phyloP scores from a whole-genome alignment of 2,329 filamentous ascomycete genomes.

The Dothistroma pini region DNA sequence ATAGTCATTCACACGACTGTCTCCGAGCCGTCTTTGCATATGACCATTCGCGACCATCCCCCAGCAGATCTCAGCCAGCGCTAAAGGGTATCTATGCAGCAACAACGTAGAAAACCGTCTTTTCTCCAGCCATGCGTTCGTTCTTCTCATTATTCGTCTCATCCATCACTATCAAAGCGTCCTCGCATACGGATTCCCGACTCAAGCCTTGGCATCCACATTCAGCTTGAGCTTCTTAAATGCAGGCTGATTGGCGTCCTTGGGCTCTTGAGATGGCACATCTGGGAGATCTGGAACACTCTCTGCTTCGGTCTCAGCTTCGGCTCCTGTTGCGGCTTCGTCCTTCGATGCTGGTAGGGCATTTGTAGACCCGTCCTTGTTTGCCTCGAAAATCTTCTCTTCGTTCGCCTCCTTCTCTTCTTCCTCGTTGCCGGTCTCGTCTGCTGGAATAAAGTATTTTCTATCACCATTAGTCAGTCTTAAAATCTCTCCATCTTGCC shows the following conservation, averaged over 20 bases:
- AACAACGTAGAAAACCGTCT: neutral
- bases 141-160: conserved; percentile 11
- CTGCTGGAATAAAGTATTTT: conserved; percentile 48
- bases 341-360: neutral
- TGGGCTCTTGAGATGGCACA: conserved; percentile 46
- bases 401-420: neutral
- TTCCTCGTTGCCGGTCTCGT: conserved; percentile 28
- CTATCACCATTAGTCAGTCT: conserved; percentile 31
- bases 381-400: conserved; percentile 4
- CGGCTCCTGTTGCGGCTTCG: neutral
- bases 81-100: conserved; percentile 1
- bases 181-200: neutral
- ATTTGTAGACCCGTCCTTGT: conserved; percentile 27
- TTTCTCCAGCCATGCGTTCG: neutral
- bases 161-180: conserved; percentile 2
- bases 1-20: neutral
- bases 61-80: neutral
- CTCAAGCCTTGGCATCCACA: conserved; percentile 6
- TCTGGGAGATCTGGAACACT: conserved; percentile 47
- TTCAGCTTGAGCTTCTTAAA: conserved; percentile 47
- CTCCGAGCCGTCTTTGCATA: neutral
- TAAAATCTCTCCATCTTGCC: neutral
- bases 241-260: conserved; percentile 42
- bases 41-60: no score
- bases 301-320: conserved; percentile 17